Percentiles rank a stretch among this genome's conserved stretches.
These are phyloP conservation scores for Paecilomyces niveus DNA, from an alignment of 2,329 filamentous ascomycete species.

Conservation along the genomic window DNA sequence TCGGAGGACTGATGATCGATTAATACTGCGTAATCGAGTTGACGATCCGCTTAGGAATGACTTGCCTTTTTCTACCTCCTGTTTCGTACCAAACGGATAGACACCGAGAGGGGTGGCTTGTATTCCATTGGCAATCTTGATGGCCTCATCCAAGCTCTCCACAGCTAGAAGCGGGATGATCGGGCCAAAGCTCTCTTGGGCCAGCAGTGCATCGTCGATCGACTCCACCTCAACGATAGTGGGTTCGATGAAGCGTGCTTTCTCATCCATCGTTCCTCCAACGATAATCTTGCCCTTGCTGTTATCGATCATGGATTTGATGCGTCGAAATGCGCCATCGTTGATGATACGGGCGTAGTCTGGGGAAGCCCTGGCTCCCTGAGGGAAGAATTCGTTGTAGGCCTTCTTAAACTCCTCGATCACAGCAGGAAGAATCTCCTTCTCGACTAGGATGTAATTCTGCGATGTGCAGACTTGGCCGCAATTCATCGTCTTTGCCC, in stretches of 20 bases:
- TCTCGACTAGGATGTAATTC: conserved; percentile 84
- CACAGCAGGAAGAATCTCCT: conserved; percentile 62
- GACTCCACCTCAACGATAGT: conserved; percentile 82
- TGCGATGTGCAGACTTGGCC: conserved; percentile 91
- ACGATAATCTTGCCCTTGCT: conserved; percentile 77
- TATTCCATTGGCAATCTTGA: conserved; percentile 70
- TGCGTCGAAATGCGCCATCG: conserved; percentile 65
- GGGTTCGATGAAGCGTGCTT: conserved; percentile 77
- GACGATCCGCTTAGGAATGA: not conserved
- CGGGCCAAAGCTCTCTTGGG: conserved; percentile 88
- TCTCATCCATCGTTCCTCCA: conserved; percentile 75
- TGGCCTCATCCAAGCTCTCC: conserved; percentile 75
- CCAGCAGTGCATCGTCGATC: conserved; percentile 67
- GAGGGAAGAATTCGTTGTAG: conserved; percentile 72
- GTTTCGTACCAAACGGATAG: conserved; percentile 76
- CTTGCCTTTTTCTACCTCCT: conserved; percentile 67
- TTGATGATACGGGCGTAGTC: conserved; percentile 81
- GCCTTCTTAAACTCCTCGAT: conserved; percentile 66
- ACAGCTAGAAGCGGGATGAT: conserved; percentile 76
- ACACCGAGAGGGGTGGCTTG: conserved; percentile 77
- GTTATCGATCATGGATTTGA: conserved; percentile 87
- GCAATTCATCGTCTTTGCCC: conserved; percentile 79
- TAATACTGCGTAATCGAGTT: conserved; percentile 1
- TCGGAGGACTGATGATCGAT: conserved; percentile 45
- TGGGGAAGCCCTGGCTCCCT: conserved; percentile 67